Base-by-base conservation (phyloP, 2,329 filamentous ascomycete genomes). In the Coniella vitis region DNA sequence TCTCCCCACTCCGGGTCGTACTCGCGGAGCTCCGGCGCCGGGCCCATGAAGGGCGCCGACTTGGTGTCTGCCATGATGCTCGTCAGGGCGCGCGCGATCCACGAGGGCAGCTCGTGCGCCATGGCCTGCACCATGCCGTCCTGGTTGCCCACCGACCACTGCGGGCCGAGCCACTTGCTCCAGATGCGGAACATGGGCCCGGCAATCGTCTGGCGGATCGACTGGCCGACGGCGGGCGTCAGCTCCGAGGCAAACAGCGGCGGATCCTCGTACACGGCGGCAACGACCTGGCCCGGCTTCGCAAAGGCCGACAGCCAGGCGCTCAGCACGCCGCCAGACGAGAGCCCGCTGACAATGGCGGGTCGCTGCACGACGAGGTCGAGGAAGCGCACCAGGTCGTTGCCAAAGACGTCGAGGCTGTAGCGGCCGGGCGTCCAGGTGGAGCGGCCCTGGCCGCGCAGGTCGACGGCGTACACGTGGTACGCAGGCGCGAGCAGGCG, bases 351-450 rank as follows among this genome's bases (percentile, higher is more conserved):
- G 38, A 55, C 52, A 8, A 56, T 29, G 16, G 53, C 52, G 36
- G 52, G 54, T 4, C 54, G 52, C 29, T 45, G 25, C 38, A 56
- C 47, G 8, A 51, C 54, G 22, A 50, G 31, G 36, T 56, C 54
- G 21, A 55, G 38, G 45, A 56, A 56, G 12, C 46, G 45, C 19
- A 56, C 52, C 2, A 56, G 48, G 47, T 56, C 54, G 49, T 55
- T 53, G 17, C 54, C 54, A 12, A 54, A 47, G 40, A 45, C 48
- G 42, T 56, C 54, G 1, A 56, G 43, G 34, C 42, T 56, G 49
- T 56, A 56, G 13, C 54, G 52, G 44, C 54, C 54, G 1, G 54
- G 54, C 5, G 54, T 54, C 54, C 54, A 56, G 4, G 54, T 55
- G 19, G 52, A 53, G 7, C 50, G 39, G 16, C 54, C 54, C 34